These are phyloP conservation scores for Pythium graminicola DNA, from an alignment of 352 stramenopile genomes.

Conservation along the genomic window DNA sequence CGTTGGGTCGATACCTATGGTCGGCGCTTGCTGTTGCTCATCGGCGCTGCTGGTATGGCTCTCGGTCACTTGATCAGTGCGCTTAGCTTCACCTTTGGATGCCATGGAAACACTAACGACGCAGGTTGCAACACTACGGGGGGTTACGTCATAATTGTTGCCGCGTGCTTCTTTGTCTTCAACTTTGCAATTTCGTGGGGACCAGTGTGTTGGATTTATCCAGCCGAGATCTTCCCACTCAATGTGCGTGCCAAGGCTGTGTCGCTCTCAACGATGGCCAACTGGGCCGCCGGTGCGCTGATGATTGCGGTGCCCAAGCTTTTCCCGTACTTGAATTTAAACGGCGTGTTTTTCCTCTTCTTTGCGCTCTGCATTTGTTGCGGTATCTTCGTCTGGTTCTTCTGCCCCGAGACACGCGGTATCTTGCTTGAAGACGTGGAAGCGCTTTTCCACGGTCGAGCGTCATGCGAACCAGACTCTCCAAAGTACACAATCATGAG, in stretches of 20 bases:
- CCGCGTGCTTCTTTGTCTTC: constrained; percentile 35
- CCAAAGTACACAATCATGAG: background rate
- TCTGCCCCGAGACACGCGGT: constrained; percentile 34
- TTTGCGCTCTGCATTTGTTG: constrained; percentile 22
- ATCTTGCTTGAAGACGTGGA: constrained; percentile 35
- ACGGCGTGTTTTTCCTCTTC: constrained; percentile 48
- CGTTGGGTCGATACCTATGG: constrained; percentile 33
- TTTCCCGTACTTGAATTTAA: constrained; percentile 29
- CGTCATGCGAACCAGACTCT: background rate
- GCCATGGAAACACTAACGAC: background rate
- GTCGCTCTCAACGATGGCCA: constrained; percentile 19
- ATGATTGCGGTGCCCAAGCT: constrained; percentile 25
- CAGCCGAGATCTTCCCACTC: constrained; percentile 23
- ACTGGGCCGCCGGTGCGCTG: constrained; percentile 22
- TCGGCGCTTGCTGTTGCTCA: constrained; percentile 29
- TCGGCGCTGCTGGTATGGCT: constrained; percentile 32
- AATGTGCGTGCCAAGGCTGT: constrained; percentile 33
- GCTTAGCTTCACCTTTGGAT: constrained; percentile 7
- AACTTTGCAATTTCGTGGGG: constrained; percentile 35
- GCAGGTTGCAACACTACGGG: constrained; percentile 13
- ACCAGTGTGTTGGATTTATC: background rate
- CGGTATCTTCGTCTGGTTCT: constrained; percentile 25
- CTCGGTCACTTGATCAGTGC: constrained; percentile 35
- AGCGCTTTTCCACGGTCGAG: constrained; percentile 20
- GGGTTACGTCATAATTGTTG: constrained; percentile 31